phyloP scores from a whole-genome alignment of 345 rosid genomes.

The Syzygium aqueum region DNA sequence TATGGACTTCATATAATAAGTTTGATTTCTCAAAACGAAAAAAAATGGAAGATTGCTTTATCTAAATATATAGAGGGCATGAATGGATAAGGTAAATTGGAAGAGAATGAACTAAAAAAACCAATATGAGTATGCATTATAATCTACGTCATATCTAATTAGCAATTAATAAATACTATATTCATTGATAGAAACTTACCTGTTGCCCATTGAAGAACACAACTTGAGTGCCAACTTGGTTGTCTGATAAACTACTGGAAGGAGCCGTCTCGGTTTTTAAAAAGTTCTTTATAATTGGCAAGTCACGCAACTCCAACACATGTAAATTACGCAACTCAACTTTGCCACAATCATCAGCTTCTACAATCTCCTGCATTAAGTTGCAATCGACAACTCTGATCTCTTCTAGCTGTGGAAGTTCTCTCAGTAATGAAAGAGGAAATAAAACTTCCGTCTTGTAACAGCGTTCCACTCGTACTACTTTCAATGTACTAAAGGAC shows the following conservation, averaged over 20 bases:
- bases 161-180: no score
- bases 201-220: background rate
- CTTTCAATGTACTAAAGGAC: background rate
- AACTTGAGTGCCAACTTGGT: background rate
- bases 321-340: background rate
- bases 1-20: background rate
- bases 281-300: background rate
- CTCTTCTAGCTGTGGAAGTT: background rate
- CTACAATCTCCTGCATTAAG: background rate
- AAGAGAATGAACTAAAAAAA: background rate
- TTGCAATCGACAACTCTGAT: background rate
- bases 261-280: background rate
- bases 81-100: background rate
- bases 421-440: background rate
- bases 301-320: background rate
- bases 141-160: background rate
- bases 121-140: no score
- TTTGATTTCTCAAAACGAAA: background rate
- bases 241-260: fast-evolving
- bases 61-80: no score
- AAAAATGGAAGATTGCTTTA: background rate
- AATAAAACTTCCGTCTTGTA: background rate
- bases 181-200: background rate
- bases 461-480: background rate
- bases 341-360: background rate